Evolutionary conservation across 1,139 yeast species (phyloP).

Genomic region (Saccharomyces hybrid): DNA sequence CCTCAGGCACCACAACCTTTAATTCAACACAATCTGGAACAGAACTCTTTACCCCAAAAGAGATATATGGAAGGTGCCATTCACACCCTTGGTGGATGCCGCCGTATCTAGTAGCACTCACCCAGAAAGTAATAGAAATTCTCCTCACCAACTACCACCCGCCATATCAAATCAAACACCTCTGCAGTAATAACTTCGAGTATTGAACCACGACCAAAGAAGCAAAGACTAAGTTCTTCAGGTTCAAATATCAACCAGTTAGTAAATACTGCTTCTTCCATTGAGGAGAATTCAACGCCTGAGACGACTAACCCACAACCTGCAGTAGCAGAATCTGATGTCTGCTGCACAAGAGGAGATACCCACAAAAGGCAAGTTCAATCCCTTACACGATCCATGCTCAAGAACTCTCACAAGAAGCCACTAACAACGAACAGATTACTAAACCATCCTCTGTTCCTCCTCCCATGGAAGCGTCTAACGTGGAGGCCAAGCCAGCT

Average conservation of each 20-base stretch:
- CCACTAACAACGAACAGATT: neutral
- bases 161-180: neutral
- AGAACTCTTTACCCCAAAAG: conserved; percentile 14
- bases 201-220: conserved; percentile 2
- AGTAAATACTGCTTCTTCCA: conserved; percentile 4
- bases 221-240: conserved; percentile 5
- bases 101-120: conserved; percentile 18
- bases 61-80: conserved; percentile 29
- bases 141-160: neutral
- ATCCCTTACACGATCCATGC: neutral
- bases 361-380: neutral
- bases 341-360: neutral
- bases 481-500: neutral
- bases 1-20: conserved; percentile 5
- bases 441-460: neutral
- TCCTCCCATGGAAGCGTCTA: neutral
- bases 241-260: conserved; percentile 5
- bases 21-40: conserved; percentile 4
- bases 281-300: neutral
- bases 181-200: conserved; percentile 1
- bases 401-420: neutral
- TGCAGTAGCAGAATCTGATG: neutral
- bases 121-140: neutral
- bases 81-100: conserved; percentile 28
- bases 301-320: neutral